phyloP scores from a whole-genome alignment of 495 filamentous ascomycete genomes.

The Symbiotaphrina buchneri region DNA sequence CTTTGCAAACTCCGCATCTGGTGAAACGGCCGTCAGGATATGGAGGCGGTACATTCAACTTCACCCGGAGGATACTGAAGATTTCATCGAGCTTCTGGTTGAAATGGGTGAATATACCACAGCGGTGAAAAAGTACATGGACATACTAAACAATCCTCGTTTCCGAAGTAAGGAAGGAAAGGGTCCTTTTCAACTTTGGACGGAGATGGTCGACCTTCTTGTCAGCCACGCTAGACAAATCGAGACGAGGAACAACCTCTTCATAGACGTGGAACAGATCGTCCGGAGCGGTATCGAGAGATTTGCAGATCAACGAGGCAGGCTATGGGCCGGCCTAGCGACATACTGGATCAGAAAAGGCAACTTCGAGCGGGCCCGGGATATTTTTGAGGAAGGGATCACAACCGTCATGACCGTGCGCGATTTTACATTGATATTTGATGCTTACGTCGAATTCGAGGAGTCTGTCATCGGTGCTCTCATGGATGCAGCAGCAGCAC shows the following conservation, averaged over 20 bases:
- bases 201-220: constrained; percentile 92
- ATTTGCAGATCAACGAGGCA: constrained; percentile 87
- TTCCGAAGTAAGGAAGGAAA: constrained; percentile 88
- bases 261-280: constrained; percentile 84
- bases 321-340: constrained; percentile 87
- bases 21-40: constrained; percentile 75
- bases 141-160: constrained; percentile 75
- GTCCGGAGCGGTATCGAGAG: constrained; percentile 81
- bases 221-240: constrained; percentile 78
- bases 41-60: constrained; percentile 97
- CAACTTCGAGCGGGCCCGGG: constrained; percentile 75
- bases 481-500: constrained; percentile 68
- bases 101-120: constrained; percentile 74
- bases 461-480: constrained; percentile 81
- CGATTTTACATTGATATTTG: constrained; percentile 92
- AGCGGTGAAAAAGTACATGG: constrained; percentile 81
- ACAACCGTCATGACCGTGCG: constrained; percentile 98
- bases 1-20: constrained; percentile 84
- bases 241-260: constrained; percentile 50
- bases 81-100: constrained; percentile 74
- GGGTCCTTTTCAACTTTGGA: constrained; percentile 92
- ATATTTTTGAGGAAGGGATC: constrained; percentile 91
- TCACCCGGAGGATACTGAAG: constrained; percentile 87
- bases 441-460: constrained; percentile 91
- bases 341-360: constrained; percentile 93